Evolutionary conservation across 2,329 filamentous ascomycete genomes (phyloP).

Genomic region (Cadophora sp.): DNA sequence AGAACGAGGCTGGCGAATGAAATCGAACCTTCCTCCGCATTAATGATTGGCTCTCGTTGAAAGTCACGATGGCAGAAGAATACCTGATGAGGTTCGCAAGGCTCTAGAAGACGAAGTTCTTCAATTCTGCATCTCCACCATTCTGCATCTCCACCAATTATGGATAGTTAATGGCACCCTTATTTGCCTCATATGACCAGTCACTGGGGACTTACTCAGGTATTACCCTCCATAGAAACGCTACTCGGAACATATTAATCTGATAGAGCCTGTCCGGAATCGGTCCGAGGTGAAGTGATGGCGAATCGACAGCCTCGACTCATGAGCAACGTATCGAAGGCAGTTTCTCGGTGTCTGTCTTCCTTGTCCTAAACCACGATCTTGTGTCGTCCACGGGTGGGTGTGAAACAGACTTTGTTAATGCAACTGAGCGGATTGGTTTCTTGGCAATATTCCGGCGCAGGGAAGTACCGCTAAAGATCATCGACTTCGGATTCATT

Average conservation of each 20-base stretch:
- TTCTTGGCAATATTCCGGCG: slow-evolving; percentile 6
- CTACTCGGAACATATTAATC: background rate
- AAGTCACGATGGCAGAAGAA: background rate
- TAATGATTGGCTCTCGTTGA: background rate
- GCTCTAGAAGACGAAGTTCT: background rate
- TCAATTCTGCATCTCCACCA: no score
- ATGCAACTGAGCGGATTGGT: background rate
- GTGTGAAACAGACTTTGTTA: slow-evolving; percentile 13
- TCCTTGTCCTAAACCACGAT: slow-evolving; percentile 11
- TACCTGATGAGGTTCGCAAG: background rate
- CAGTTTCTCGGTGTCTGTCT: background rate
- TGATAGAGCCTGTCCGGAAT: background rate
- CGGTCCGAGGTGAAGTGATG: background rate
- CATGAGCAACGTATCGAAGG: slow-evolving; percentile 12
- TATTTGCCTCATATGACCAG: background rate
- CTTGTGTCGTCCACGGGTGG: slow-evolving; percentile 11
- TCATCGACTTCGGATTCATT: slow-evolving; percentile 16
- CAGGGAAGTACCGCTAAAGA: slow-evolving; percentile 8
- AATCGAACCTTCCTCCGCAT: slow-evolving; percentile 4
- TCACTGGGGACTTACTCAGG: background rate
- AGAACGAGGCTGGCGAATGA: slow-evolving; percentile 23
- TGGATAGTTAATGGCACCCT: background rate
- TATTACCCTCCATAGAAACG: background rate
- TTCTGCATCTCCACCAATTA: background rate
- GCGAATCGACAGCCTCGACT: slow-evolving; percentile 9